Evolutionary conservation across 345 rosid species (phyloP).

Genomic region (Isatis tinctoria): DNA sequence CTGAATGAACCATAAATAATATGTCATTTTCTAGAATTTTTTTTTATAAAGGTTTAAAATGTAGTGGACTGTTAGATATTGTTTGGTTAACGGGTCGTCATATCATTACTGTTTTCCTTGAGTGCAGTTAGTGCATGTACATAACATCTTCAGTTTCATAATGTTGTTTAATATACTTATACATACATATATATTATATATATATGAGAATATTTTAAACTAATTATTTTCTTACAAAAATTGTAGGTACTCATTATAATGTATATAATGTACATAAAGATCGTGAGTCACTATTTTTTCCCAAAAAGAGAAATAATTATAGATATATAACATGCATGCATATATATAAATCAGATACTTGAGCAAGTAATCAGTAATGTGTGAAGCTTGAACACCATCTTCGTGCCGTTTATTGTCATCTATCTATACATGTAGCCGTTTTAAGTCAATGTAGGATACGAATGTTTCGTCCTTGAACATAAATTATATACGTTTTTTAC

Average conservation of each 20-base stretch:
- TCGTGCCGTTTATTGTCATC: neutral
- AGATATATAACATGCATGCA: neutral
- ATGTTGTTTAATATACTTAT: neutral
- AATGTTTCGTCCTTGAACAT: constrained; percentile 4
- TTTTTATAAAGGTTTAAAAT: neutral
- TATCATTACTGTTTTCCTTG: neutral
- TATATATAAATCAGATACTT: neutral
- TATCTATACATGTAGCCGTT: neutral
- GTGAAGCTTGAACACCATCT: neutral
- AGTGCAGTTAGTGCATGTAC: neutral
- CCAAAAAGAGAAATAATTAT: neutral
- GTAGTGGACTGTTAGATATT: constrained; percentile 11
- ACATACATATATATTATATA: neutral
- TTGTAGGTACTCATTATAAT: neutral
- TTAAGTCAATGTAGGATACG: constrained; percentile 24
- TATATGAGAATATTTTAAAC: neutral
- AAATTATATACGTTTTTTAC: neutral
- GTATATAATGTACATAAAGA: neutral
- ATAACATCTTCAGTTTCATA: neutral
- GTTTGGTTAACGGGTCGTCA: constrained; percentile 2
- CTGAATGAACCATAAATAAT: neutral
- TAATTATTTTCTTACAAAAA: neutral
- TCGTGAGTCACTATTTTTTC: neutral
- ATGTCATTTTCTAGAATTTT: constrained; percentile 8
- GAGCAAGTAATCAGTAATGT: neutral